phyloP scores from a whole-genome alignment of 768 basidiomycete genomes.

The Rubroboletus satanas region DNA sequence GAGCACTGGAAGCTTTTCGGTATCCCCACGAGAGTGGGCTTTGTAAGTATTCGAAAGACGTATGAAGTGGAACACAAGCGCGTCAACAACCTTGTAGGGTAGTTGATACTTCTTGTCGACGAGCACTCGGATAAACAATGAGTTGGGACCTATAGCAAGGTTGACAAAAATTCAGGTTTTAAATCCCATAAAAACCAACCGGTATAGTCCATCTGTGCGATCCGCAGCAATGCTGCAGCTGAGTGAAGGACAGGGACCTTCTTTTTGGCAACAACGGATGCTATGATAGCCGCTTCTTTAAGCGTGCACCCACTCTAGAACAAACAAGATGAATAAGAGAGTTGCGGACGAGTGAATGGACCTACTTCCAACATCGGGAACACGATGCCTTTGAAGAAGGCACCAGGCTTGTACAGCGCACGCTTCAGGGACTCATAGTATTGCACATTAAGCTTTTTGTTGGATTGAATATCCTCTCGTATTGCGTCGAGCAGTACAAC shows the following conservation, averaged over 20 bases:
- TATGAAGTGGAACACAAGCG: constrained; percentile 97
- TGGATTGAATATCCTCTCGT: constrained; percentile 79
- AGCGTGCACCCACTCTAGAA: constrained; percentile 77
- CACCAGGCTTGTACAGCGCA: constrained; percentile 91
- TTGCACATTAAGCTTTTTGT: constrained; percentile 89
- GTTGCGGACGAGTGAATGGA: constrained; percentile 20
- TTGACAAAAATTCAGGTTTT: background rate
- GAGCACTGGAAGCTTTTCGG: constrained; percentile 86
- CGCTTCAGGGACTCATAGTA: constrained; percentile 92
- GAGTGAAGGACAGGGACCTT: constrained; percentile 97
- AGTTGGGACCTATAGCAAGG: constrained; percentile 66
- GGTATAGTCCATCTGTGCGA: constrained; percentile 95
- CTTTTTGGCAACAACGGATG: constrained; percentile 84
- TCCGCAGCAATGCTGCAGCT: constrained; percentile 87
- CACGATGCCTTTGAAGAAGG: constrained; percentile 97
- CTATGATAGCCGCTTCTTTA: constrained; percentile 92
- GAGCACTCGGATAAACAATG: constrained; percentile 93
- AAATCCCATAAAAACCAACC: constrained; percentile 42
- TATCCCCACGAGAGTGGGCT: constrained; percentile 62
- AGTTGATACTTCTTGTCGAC: constrained; percentile 98
- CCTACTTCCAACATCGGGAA: constrained; percentile 92
- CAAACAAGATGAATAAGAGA: constrained; percentile 18
- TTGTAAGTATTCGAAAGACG: constrained; percentile 90
- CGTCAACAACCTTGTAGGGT: constrained; percentile 96
- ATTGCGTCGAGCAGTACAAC: constrained; percentile 89